Percentiles rank a stretch among this genome's conserved stretches.
These are phyloP conservation scores for Blastocystis sp. DNA, from an alignment of 352 stramenopile species.

Conservation along the genomic window DNA sequence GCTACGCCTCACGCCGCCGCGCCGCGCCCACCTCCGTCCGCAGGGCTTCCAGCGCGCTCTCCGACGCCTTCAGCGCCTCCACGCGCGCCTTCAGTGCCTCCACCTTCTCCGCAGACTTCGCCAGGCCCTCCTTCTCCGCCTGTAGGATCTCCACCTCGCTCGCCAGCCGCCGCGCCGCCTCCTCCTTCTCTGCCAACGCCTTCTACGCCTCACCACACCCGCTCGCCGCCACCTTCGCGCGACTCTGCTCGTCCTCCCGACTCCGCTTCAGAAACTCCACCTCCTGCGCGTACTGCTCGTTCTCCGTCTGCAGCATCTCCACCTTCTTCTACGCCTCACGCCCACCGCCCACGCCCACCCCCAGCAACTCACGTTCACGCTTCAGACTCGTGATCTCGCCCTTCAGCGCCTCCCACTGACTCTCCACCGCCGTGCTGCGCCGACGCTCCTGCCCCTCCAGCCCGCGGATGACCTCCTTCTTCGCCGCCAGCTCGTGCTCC, in stretches of 20 bases:
- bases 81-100: conserved; percentile 10
- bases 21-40: background rate
- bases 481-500: background rate
- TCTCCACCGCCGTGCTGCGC: background rate
- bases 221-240: background rate
- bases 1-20: background rate
- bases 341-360: background rate
- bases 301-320: conserved; percentile 27
- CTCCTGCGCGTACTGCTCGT: conserved; percentile 1
- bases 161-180: background rate
- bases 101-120: conserved; percentile 38
- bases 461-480: conserved; percentile 1
- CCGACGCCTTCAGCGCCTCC: background rate
- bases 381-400: background rate
- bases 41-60: background rate
- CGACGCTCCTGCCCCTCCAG: conserved; percentile 22
- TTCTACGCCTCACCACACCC: background rate
- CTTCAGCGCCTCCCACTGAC: background rate
- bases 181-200: background rate
- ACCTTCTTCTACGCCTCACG: background rate
- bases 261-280: conserved; percentile 26
- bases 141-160: conserved; percentile 14
- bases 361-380: background rate
- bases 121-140: conserved; percentile 32
- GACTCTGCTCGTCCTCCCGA: conserved; percentile 5